Evolutionary conservation across 108 stramenopile species (phyloP), one percentile per base, ranked within the genome.

Genomic region (Nannochloropsis granulata): DNA sequence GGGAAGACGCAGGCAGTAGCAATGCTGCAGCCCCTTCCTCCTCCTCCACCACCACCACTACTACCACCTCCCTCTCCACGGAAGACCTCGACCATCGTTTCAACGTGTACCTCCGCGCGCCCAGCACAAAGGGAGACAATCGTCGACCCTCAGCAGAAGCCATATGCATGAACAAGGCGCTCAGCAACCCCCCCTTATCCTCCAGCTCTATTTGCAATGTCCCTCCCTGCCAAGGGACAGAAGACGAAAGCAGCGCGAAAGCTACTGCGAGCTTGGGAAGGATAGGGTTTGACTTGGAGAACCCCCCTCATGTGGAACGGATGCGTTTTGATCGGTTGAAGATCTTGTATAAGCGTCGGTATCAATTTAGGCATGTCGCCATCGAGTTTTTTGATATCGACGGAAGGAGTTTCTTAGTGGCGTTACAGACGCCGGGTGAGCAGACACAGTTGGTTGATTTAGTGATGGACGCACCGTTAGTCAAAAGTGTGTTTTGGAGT

Each of bases 311-410:
- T n/a, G 56, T 71, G 16, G 56, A 71, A 71, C 56, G 56, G 56
- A 71, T 71, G 0, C 84, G 21, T 78, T 44, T n/a, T 25, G 44
- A 45, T 34, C n/a, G 80, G 82, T 26, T 87, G 46, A 79, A 81
- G 85, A 83, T 82, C 19, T 81, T 89, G 25, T 90, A 89, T 83
- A 85, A 87, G 71, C 82, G 90, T 34, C 82, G 84, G 24, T 90
- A 90, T 88, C 88, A 90, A 86, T 84, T 88, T 45, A 44, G 90
- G 14, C 82, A 87, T 46, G 86, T 88, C 26, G 90, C 83, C 24
- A 34, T 90, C 44, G 90, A 90, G 88, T 43, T 90, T 25, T 90
- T 90, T 79, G 88, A 88, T 26, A 43, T 88, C 5, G 13, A 85
- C 23, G 84, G 89, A 25, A 26, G 43, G 13, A 84, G 84, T 42